Conservation (phyloP, 768 basidiomycete genomes). For the Boletus rex-veris region DNA sequence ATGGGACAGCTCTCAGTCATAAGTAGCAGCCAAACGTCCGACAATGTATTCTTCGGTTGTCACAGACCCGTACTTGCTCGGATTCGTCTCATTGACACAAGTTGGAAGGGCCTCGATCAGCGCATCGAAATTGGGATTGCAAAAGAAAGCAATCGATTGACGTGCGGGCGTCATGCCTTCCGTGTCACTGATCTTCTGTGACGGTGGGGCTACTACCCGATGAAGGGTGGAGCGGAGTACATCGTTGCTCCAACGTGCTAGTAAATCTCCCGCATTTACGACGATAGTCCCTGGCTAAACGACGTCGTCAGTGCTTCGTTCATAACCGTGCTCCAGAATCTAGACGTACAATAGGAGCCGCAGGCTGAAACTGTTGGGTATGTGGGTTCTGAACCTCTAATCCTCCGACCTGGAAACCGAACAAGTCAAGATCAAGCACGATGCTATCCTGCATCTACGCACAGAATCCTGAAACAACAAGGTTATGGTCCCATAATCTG, state of each 20-base stretch:
- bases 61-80: constrained; percentile 69
- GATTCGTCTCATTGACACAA: constrained; percentile 37
- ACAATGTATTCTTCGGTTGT: constrained; percentile 78
- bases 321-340: neutral
- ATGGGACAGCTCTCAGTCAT: constrained; percentile 32
- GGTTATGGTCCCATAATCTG: constrained; percentile 80
- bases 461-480: constrained; percentile 77
- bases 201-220: constrained; percentile 73
- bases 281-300: constrained; percentile 74
- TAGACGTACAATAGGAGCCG: constrained; percentile 65
- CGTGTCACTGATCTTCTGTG: constrained; percentile 42
- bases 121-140: constrained; percentile 72
- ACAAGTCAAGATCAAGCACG: neutral
- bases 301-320: constrained; percentile 1
- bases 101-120: constrained; percentile 70
- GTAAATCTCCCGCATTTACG: constrained; percentile 77
- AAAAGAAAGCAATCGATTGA: constrained; percentile 86
- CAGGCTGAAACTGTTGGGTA: constrained; percentile 67
- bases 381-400: constrained; percentile 80
- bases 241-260: constrained; percentile 83
- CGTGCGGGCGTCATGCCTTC: constrained; percentile 60
- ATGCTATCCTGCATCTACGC: constrained; percentile 13
- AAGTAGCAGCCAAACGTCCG: constrained; percentile 60
- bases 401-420: constrained; percentile 59
- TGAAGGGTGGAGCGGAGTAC: constrained; percentile 76